Base-by-base conservation (phyloP, 192 early-diverging fungal species). In the Lunasporangiospora selenospora region DNA sequence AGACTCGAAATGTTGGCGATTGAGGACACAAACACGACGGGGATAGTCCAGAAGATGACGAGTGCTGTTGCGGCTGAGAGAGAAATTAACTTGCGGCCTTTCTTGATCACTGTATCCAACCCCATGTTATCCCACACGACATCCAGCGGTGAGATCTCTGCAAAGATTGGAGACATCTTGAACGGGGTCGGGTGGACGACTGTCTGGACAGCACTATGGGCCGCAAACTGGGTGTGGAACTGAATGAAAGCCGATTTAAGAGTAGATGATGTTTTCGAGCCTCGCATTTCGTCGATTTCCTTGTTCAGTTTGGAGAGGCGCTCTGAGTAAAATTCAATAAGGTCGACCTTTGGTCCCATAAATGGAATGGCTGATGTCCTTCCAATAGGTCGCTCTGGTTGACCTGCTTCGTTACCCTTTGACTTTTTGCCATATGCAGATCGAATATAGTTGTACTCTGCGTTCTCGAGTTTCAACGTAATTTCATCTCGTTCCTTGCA, bases 61-160 rank as follows among this genome's bases (percentile, higher is more conserved):
- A 97, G 58, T 0, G 77, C 88, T 3, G 87, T 39, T 0, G 83
- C 82, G 19, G 81, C 55, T 6, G 53, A 36, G 16, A 83, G 67
- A 19, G 89, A 85, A 29, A 90, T 45, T 38, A 89, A 37, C n/a
- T 61, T 70, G 43, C 90, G 82, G 15, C 77, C 57, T 27, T 90
- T 76, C 10, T 86, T 79, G 39, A 73, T 58, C 49, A 78, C 79
- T 24, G 78, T 80, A 12, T 62, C 54, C 4, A 89, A 69, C 43
- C 85, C 85, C 44, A 93, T 75, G 45, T 93, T 92, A 4, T 80
- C 67, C 95, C 95, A 97, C 30, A 92, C 82, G 27, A 97, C 71
- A 76, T 97, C 92, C 15, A 84, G 64, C 0, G 90, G 87, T 29
- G 89, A 65, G 19, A 95, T 85, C 31, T 87, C 81, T 15, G 80